These are phyloP conservation scores for Paraphoma chrysanthemicola DNA, from an alignment of 2,329 filamentous ascomycete genomes.

Conservation along the genomic window DNA sequence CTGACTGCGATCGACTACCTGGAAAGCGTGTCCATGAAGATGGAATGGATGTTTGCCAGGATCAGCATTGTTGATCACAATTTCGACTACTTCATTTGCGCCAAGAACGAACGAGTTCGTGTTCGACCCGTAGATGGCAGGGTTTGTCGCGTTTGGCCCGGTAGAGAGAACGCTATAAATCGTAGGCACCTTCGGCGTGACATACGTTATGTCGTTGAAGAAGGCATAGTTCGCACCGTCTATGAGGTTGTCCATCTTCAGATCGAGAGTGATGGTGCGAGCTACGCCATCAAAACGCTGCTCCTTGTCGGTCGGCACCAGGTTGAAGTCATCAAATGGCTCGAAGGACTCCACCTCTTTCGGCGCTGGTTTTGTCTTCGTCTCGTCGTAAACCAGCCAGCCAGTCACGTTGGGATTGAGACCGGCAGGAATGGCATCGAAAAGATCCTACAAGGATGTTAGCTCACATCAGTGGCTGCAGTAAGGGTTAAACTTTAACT, in stretches of 20 bases:
- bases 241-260: constrained; percentile 69
- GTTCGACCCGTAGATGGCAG: constrained; percentile 59
- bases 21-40: constrained; percentile 64
- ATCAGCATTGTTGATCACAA: constrained; percentile 80
- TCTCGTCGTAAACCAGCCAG: constrained; percentile 63
- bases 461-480: not conserved
- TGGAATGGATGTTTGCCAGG: constrained; percentile 67
- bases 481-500: not conserved
- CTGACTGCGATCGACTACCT: constrained; percentile 41
- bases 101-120: constrained; percentile 68
- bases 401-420: constrained; percentile 70
- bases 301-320: constrained; percentile 73
- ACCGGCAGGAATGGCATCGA: constrained; percentile 70
- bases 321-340: constrained; percentile 74
- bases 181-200: constrained; percentile 75
- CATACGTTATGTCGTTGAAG: constrained; percentile 79
- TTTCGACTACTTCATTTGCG: constrained; percentile 71
- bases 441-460: constrained; percentile 52
- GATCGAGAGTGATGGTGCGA: constrained; percentile 65
- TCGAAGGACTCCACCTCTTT: constrained; percentile 66
- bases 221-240: constrained; percentile 70
- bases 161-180: constrained; percentile 77
- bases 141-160: constrained; percentile 55
- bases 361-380: constrained; percentile 56
- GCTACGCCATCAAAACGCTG: constrained; percentile 67